Base-by-base conservation (phyloP, 805 yeast species). In the Sugiyamaella qingdaonensis region DNA sequence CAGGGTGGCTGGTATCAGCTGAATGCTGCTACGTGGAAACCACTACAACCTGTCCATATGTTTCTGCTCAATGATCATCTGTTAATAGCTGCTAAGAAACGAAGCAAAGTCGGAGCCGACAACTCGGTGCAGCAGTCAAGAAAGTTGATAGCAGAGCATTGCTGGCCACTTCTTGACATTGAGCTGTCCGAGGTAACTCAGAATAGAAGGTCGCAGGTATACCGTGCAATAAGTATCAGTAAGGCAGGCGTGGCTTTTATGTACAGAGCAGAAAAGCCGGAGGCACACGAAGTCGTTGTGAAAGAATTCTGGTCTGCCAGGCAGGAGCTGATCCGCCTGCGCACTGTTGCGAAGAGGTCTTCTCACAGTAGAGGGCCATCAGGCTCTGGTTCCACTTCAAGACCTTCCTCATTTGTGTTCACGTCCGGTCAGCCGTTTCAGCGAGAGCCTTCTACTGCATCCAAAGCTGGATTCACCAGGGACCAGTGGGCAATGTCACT, bases 1-100 rank as follows among this genome's bases (percentile, higher is more conserved):
- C 82, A 89, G 65, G 85, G 86, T 2, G 78, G 90, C 47, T 91
- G 97, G 97, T 81, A 78, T 54, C 96, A 90, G 68, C 71, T 91
- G 55, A 90, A 89, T 62, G 81, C 86, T 2, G 90, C 94, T 0
- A 88, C 95, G 10, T 82, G 88, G 80, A 88, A 88, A 65, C 84
- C 90, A 0, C 74, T 84, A 33, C 83, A 86, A 59, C 84, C 88
- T 1, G 82, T 85, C 3, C 95, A 86, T 62, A 67, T 91, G 45
- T 86, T 87, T 61, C 68, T 91, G 8, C 73, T 91, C 59, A 90
- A 86, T 64, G 97, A 91, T 67, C 76, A 84, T 61, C 66, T 90
- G 1, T 69, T 91, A 53, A 74, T 91, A 36, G 96, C 97, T 0
- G 76, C 87, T 1, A 78, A 82, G 55, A 81, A 80, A 55, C 64